Evolutionary conservation across 345 rosid genomes (phyloP).

Genomic region (Gossypium herbaceum): DNA sequence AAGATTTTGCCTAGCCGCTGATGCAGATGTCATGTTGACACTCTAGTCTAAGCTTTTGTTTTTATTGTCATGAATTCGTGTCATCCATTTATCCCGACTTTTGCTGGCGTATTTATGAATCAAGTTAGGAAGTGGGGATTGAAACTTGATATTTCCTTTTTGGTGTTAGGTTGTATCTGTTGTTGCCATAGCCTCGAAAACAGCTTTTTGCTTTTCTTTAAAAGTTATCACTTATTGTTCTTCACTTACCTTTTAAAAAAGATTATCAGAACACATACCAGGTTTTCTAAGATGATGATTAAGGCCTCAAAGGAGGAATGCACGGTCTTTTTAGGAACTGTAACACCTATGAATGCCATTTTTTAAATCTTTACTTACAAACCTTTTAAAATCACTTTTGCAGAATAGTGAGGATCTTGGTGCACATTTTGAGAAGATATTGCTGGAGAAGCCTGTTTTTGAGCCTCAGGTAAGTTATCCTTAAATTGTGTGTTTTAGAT

Average conservation of each 20-base stretch:
- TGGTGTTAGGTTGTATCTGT: background rate
- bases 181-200: background rate
- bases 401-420: slow-evolving; percentile 58
- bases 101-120: background rate
- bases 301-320: background rate
- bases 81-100: background rate
- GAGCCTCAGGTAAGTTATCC: slow-evolving; percentile 47
- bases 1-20: background rate
- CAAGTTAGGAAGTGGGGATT: background rate
- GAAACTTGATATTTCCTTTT: background rate
- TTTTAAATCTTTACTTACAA: background rate
- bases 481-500: slow-evolving; percentile 2
- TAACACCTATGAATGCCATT: background rate
- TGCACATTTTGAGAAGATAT: slow-evolving; percentile 45
- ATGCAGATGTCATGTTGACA: background rate
- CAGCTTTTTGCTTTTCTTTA: background rate
- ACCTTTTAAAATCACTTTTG: slow-evolving; percentile 7
- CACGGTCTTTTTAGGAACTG: background rate
- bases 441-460: slow-evolving; percentile 50
- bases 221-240: background rate
- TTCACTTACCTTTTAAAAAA: background rate
- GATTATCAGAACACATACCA: background rate
- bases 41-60: background rate
- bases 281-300: background rate
- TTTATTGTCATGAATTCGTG: background rate